Conservation (phyloP, 371 early-diverging fungal species). For the Chytridium lagenaria region DNA sequence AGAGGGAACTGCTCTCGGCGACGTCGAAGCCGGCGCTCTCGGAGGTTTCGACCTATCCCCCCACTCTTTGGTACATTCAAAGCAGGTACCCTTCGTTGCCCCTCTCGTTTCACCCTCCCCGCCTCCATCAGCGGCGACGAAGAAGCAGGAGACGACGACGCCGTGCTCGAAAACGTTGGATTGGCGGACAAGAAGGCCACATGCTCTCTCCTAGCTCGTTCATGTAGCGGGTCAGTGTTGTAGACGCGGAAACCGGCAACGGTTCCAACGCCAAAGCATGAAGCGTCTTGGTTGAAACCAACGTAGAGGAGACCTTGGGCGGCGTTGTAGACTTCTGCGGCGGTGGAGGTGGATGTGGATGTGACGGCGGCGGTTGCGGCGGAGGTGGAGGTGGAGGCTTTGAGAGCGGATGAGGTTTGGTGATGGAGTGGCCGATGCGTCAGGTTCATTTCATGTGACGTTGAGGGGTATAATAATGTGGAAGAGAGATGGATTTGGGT, state of each 20-base stretch:
- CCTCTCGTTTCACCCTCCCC: background rate
- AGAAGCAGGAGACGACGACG: background rate
- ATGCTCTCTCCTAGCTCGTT: conserved; percentile 26
- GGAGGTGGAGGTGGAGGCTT: conserved; percentile 1
- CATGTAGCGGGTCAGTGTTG: conserved; percentile 36
- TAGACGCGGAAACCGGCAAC: conserved; percentile 44
- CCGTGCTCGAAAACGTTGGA: background rate
- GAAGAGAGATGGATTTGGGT: no score
- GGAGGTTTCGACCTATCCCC: background rate
- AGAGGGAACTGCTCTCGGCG: background rate
- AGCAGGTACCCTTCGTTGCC: no score
- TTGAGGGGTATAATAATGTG: no score
- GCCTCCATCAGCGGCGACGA: background rate
- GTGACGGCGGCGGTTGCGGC: background rate
- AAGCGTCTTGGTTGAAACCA: conserved; percentile 39
- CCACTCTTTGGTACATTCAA: no score
- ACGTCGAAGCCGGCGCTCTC: no score
- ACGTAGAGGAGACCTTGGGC: conserved; percentile 24
- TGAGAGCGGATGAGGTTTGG: background rate
- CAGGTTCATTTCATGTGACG: background rate
- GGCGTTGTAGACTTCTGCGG: conserved; percentile 10
- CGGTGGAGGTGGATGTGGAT: conserved; percentile 8
- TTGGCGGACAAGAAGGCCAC: background rate
- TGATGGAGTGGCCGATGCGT: conserved; percentile 4
- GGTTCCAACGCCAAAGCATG: conserved; percentile 42